Evolutionary conservation across 805 yeast species (phyloP).

Genomic region (Lachancea fermentati): DNA sequence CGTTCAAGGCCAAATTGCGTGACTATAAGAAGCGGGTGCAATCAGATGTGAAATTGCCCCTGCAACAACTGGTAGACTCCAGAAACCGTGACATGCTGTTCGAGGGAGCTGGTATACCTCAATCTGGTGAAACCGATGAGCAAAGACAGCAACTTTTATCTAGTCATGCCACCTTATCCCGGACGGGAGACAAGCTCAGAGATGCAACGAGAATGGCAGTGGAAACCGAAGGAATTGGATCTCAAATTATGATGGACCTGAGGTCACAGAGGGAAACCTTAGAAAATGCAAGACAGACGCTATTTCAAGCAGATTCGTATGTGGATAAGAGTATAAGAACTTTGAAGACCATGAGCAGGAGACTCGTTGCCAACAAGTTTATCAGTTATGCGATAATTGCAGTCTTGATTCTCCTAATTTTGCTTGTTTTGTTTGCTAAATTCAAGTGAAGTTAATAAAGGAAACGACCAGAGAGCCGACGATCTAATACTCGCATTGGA

Average conservation of each 20-base stretch:
- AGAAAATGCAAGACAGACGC: constrained; percentile 74
- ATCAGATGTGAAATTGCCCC: constrained; percentile 49
- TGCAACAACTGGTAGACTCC: constrained; percentile 56
- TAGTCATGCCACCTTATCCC: constrained; percentile 74
- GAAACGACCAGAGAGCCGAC: too few species aligned
- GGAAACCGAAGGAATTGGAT: constrained; percentile 89
- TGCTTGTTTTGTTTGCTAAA: constrained; percentile 79
- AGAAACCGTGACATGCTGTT: constrained; percentile 70
- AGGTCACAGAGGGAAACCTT: constrained; percentile 93
- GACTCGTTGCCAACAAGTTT: constrained; percentile 85
- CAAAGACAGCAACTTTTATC: constrained; percentile 79
- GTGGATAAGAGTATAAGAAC: constrained; percentile 88
- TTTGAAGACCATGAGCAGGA: constrained; percentile 82
- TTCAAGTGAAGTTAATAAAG: constrained; percentile 50
- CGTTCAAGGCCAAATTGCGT: constrained; percentile 70
- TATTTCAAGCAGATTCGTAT: constrained; percentile 85
- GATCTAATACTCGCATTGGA: too few species aligned
- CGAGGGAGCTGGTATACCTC: constrained; percentile 41
- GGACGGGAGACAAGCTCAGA: constrained; percentile 74
- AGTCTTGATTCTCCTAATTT: constrained; percentile 71
- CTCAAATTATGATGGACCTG: constrained; percentile 80
- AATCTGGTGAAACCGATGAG: constrained; percentile 39
- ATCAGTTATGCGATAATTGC: constrained; percentile 90
- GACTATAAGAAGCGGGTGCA: constrained; percentile 56
- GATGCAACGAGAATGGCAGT: constrained; percentile 87